phyloP scores from a whole-genome alignment of 2,329 filamentous ascomycete species.

The Laburnicola sp. region DNA sequence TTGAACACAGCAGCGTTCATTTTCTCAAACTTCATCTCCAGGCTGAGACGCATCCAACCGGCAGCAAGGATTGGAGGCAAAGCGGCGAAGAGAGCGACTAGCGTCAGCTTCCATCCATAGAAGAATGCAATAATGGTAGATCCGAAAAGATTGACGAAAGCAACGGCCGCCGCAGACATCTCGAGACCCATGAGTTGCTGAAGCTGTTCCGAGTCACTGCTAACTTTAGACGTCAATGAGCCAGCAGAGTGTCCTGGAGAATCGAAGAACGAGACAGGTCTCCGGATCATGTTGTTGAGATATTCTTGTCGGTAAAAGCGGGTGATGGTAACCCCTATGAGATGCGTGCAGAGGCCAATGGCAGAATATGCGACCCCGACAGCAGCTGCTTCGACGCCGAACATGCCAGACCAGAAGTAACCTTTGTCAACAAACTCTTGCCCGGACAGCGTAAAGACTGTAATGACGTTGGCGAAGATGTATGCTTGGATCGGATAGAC shows the following conservation, averaged over 20 bases:
- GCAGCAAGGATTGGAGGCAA: conserved; percentile 56
- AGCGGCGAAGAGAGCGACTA: conserved; percentile 66
- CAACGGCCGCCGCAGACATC: conserved; percentile 62
- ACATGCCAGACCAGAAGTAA: conserved; percentile 69
- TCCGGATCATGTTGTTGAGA: conserved; percentile 62
- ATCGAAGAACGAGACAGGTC: conserved; percentile 65
- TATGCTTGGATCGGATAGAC: conserved; percentile 46
- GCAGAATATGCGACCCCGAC: conserved; percentile 59
- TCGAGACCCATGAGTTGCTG: conserved; percentile 66
- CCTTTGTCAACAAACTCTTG: conserved; percentile 39
- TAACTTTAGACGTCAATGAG: conserved; percentile 60
- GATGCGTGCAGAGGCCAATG: conserved; percentile 44
- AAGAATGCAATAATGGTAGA: conserved; percentile 68
- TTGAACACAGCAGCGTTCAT: conserved; percentile 70
- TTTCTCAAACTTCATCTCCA: conserved; percentile 68
- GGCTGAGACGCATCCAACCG: conserved; percentile 56
- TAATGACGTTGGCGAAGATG: conserved; percentile 43
- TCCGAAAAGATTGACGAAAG: conserved; percentile 67
- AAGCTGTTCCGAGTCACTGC: conserved; percentile 61
- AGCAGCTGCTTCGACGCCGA: conserved; percentile 60
- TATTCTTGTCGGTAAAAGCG: conserved; percentile 62
- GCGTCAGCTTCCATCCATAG: conserved; percentile 76
- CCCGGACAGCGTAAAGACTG: conserved; percentile 41
- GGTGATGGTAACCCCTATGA: conserved; percentile 49
- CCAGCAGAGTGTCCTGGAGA: conserved; percentile 62